A percentile compares a stretch with the other conserved stretches of the same genome.
Conservation (phyloP, 2,329 filamentous ascomycete genomes). For the Venturia asperata region DNA sequence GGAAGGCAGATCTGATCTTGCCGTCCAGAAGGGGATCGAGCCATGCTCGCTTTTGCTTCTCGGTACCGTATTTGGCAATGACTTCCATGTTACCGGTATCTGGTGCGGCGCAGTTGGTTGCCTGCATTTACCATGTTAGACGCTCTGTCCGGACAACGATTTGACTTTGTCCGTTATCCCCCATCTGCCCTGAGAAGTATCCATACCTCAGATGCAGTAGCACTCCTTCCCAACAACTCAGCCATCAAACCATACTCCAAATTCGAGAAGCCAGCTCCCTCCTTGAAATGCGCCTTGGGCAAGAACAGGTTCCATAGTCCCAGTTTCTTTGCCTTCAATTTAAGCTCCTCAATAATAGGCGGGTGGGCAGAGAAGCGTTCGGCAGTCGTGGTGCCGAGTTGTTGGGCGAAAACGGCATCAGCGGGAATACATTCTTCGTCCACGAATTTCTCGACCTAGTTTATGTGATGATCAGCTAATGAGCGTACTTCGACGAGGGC, state of each 20-base stretch:
- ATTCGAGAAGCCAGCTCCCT: slow-evolving; percentile 90
- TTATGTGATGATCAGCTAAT: neutral
- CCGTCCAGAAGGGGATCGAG: slow-evolving; percentile 73
- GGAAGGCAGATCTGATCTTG: slow-evolving; percentile 79
- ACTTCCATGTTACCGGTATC: slow-evolving; percentile 97
- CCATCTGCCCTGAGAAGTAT: slow-evolving; percentile 17
- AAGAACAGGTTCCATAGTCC: slow-evolving; percentile 99
- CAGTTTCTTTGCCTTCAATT: slow-evolving; percentile 70
- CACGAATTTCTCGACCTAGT: slow-evolving; percentile 83
- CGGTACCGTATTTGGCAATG: slow-evolving; percentile 81
- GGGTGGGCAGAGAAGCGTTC: slow-evolving; percentile 77
- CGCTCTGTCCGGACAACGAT: slow-evolving; percentile 20
- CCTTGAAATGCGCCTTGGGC: slow-evolving; percentile 88
- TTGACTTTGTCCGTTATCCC: no score
- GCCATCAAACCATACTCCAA: slow-evolving; percentile 98
- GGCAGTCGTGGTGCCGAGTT: slow-evolving; percentile 42
- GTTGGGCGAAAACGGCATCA: slow-evolving; percentile 64
- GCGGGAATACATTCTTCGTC: slow-evolving; percentile 78
- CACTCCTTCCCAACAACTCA: slow-evolving; percentile 84
- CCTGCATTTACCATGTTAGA: slow-evolving; percentile 35
- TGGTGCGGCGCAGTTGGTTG: slow-evolving; percentile 82
- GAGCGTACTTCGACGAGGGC: neutral
- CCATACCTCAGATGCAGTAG: slow-evolving; percentile 64
- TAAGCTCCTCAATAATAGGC: slow-evolving; percentile 77
- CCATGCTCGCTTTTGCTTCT: slow-evolving; percentile 78